Base-by-base conservation (phyloP, 306 rosid species). In the Cercis canadensis region DNA sequence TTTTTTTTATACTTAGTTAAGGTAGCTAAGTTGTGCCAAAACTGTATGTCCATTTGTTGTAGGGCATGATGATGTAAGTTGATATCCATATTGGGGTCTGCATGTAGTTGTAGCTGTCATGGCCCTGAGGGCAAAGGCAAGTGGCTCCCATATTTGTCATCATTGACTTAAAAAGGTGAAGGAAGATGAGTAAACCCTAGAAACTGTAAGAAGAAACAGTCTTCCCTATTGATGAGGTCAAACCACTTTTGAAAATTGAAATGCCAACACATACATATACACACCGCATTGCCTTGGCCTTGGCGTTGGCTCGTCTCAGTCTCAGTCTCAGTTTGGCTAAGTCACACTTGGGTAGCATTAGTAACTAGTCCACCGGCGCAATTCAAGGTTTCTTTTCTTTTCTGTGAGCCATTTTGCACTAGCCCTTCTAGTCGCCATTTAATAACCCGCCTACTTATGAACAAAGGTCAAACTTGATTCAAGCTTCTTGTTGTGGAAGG, bases 61-160 rank as follows among this genome's bases (percentile, higher is more conserved):
- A 66, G 73, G 77, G 21, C 69, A 5, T 62, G 57, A 18, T 57
- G 68, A 72, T 59, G 18, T 32, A 63, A 16, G 15, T 55, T 17
- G 37, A 54, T 67, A 40, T 43, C 19, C 60, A 36, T 46, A 49
- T 57, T 56, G 73, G 67, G 74, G 54, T 57, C 37, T 57, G 57
- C 54, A 57, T 60, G 74, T n/a, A 65, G 50, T 43, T 3, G 83
- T 56, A 66, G 78, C 75, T 70, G 79, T 79, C 88, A 71, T 65
- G 74, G 19, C 21, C 78, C 74, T 31, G 1, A 72, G 11, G 70
- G 65, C 69, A 34, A 81, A 57, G 57, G 49, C 83, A 74, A 76
- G 61, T 78, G 76, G 32, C 46, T 54, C 67, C 65, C 73, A 55
- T 36, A 5, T 57, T 57, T 39, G 33, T 57, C 66, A 45, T 78